Base-by-base conservation (phyloP, 2,329 filamentous ascomycete genomes). In the Monilinia fructigena region DNA sequence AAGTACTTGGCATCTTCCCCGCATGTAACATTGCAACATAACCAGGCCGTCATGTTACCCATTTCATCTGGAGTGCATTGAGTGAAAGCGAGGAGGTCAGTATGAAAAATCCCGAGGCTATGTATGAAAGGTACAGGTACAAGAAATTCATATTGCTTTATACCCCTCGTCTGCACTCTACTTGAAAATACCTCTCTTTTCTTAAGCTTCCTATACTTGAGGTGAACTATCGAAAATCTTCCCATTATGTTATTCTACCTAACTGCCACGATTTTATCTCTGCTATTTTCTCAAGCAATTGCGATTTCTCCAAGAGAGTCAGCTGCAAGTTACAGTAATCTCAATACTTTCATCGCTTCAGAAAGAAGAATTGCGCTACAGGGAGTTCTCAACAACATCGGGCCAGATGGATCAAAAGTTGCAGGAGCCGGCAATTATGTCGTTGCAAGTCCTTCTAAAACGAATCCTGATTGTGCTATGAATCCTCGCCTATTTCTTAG, bases 381-480 rank as follows among this genome's bases (percentile, higher is more conserved):
- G 69, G 81, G 82, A 35, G 78, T 83, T 18, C 74, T 86, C 53
- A 80, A 82, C 72, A 87, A 87, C 71, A 84, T 86, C 66, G 85
- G 85, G 8, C 74, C 83, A 0, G 73, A 78, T 73, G 84, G 84
- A 23, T 77, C 78, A 7, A 78, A 80, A 65, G 82, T 79, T 12
- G 70, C 75, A 18, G 83, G 82, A 54, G 83, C 82, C 4, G 74
- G 81, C 3, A 84, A 84, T 40, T 78, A 84, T 63, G 79, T 86
- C 3, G 76, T 86, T 67, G 85, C 84, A 5, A 85, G 82, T 71
- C 84, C 84, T 23, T 84, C 81, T 11, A 83, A 78, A n/a, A 74
- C 70, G 3, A 76, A 82, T 70, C 85, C 85, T 1, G 77, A 86
- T 71, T 87, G 83, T 85, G 72, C 74, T 80, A 76, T 23, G 31